These are phyloP conservation scores for Rhizopogon sp. DNA, from an alignment of 768 basidiomycete genomes.

Conservation along the genomic window DNA sequence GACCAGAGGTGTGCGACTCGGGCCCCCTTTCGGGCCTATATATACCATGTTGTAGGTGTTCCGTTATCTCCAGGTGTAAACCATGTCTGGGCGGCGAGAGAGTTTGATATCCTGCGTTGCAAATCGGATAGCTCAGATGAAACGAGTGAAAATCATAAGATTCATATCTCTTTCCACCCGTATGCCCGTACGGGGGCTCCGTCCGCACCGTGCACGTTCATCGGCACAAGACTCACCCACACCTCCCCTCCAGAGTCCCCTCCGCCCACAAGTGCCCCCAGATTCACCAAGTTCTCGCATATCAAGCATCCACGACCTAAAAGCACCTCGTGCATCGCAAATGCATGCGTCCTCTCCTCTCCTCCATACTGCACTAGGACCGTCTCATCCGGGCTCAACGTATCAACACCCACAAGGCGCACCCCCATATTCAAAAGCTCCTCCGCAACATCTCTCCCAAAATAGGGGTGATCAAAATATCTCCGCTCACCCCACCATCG, in stretches of 20 bases:
- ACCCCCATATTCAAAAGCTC: slow-evolving; percentile 47
- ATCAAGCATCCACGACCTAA: slow-evolving; percentile 61
- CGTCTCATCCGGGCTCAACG: slow-evolving; percentile 65
- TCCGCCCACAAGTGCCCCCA: slow-evolving; percentile 34
- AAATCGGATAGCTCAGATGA: not conserved
- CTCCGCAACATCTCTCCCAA: slow-evolving; percentile 48
- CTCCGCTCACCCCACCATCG: slow-evolving; percentile 40
- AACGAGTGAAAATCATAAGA: not conserved
- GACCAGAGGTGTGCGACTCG: not conserved
- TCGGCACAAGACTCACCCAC: slow-evolving; percentile 52
- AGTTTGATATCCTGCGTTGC: not conserved
- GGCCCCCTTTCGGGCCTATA: not conserved
- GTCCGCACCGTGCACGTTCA: slow-evolving; percentile 55
- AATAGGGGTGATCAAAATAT: slow-evolving; percentile 64
- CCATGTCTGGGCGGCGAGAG: no score
- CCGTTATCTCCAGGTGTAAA: not conserved
- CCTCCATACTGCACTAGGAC: slow-evolving; percentile 9
- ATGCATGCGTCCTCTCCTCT: slow-evolving; percentile 20
- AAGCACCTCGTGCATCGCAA: slow-evolving; percentile 53
- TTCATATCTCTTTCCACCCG: slow-evolving; percentile 35
- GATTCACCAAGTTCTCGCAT: slow-evolving; percentile 63
- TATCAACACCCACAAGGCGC: slow-evolving; percentile 56
- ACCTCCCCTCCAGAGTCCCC: slow-evolving; percentile 19
- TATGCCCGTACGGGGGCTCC: slow-evolving; percentile 71
- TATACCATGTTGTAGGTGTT: not conserved